Percentiles rank a stretch among this genome's conserved stretches.
These are phyloP conservation scores for Cutaneotrichosporon spelunceum DNA, from an alignment of 1,284 basidiomycete species.

Conservation along the genomic window DNA sequence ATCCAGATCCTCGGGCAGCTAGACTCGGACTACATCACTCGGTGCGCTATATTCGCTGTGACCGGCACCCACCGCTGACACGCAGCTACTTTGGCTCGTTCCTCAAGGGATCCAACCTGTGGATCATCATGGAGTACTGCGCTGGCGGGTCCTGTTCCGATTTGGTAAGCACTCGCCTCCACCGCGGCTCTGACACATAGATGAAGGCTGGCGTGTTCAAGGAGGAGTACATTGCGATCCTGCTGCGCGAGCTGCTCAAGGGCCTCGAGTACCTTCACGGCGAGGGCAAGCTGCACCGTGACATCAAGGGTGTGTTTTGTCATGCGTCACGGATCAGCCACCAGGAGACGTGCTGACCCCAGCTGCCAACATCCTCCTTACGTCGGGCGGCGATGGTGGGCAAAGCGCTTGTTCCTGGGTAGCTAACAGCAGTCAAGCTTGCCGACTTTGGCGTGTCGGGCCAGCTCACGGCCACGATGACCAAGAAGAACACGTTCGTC, in stretches of 20 bases:
- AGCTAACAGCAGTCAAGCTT: conserved; percentile 64
- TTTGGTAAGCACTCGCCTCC: conserved; percentile 42
- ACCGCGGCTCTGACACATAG: conserved; percentile 52
- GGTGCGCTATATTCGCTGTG: conserved; percentile 57
- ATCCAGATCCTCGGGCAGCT: conserved; percentile 98
- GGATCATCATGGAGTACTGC: conserved; percentile 98
- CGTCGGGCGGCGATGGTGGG: conserved; percentile 72
- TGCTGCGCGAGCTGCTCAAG: conserved; percentile 83
- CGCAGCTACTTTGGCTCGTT: conserved; percentile 88
- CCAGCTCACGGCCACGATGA: conserved; percentile 91
- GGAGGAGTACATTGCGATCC: conserved; percentile 98
- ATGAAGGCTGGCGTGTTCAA: conserved; percentile 97
- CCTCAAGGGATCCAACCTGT: conserved; percentile 89
- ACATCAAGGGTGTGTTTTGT: conserved; percentile 79
- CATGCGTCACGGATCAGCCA: neutral
- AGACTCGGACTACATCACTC: conserved; percentile 92
- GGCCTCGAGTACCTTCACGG: conserved; percentile 90
- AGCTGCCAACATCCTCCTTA: conserved; percentile 94
- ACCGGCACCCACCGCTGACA: conserved; percentile 12
- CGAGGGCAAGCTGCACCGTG: conserved; percentile 94
- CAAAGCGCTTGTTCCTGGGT: neutral
- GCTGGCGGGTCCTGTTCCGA: conserved; percentile 58
- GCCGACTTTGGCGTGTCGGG: conserved; percentile 99
- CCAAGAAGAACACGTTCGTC: conserved; percentile 99
- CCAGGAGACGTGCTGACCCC: conserved; percentile 4